Base-by-base conservation (phyloP, 306 rosid genomes). In the Begonia masoniana region DNA sequence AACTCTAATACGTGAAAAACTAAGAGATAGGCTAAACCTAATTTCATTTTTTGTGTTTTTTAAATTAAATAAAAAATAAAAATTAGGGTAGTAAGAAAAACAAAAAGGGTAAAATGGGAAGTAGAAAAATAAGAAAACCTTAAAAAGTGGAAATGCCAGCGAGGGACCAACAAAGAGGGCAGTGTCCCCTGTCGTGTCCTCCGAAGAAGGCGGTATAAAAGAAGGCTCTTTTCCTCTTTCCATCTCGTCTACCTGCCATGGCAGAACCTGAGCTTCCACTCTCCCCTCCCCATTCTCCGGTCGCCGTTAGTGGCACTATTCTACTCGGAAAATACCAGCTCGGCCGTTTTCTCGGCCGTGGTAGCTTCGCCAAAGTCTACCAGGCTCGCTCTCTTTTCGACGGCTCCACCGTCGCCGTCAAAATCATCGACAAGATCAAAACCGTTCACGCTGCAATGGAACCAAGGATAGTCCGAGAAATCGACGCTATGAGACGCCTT, bases 361-460 rank as follows among this genome's bases (percentile, higher is more conserved):
- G 97, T n/a, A 85, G 80, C 74, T 89, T 89, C 64, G 97, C 95
- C 0, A 89, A 85, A 66, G 97, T 89, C 41, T 79, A 76, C 56
- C 79, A 82, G 13, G 97, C 94, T 14, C 68, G 54, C 0, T 76
- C 95, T 11, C 36, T 89, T 0, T 12, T 43, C 7, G 94, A 89
- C 43, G 66, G 71, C 45, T 1, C 81, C 21, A 60, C 70, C 2
- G 95, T 89, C 1, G 97, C 97, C 47, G 75, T 85, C 0, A 89
- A 89, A 47, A 74, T 77, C 58, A 85, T 89, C 66, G 85, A 82
- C 74, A 88, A 88, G 66, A 36, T 75, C 16, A 83, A 72, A 51
- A 78, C 81, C 7, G 70, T 80, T 1, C 78, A 80, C 43, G 68
- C 82, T 4, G 52, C 74, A 6, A 85, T 80, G 91, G 94, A 89